Evolutionary conservation across 108 stramenopile genomes (phyloP), one percentile per base, ranked within the genome.

Genomic region (Cyclotella distinguenda): DNA sequence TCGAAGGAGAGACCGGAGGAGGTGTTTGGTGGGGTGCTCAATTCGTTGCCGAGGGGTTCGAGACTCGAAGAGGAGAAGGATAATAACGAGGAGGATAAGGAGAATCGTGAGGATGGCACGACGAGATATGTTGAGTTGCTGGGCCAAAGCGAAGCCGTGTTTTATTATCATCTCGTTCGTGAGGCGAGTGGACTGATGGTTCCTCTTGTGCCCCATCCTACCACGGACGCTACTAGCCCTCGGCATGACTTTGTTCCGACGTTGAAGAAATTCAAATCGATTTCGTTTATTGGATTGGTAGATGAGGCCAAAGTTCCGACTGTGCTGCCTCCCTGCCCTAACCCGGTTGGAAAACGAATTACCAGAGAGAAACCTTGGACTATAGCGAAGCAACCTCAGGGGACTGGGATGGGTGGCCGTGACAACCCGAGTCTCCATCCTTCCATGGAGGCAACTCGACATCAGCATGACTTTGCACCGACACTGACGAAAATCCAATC

Each of bases 141-240:
- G 22, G 77, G 82, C 0, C 86, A 91, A 64, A 82, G 85, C 43
- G 90, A 91, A 71, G 80, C 87, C 1, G 79, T 95, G n/a, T 95
- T 95, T 70, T 95, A 86, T 60, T 82, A 90, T 72, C 93, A 95
- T 60, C 60, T 74, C 3, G 88, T 88, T 36, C 59, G 51, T 43
- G 61, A 70, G 22, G 40, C 18, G 16, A 60, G 51, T 39, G 78
- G 64, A 12, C 31, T 58, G 25, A 75, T 75, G 4, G 42, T 64
- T 5, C 79, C 69, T 9, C 63, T 76, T 13, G 74, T 75, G 0
- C 16, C 66, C 31, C 74, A 68, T 36, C 55, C 57, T 19, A 32
- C 15, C 32, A 46, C 38, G 21, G 60, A 57, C 11, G 25, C 31
- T 12, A 4, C 12, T 25, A 30, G 0, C 3, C 23, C 30, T 36